Evolutionary conservation across 2,329 filamentous ascomycete species (phyloP), one percentile per base, ranked within the genome.

Genomic region (Colletotrichum cordylinicola): DNA sequence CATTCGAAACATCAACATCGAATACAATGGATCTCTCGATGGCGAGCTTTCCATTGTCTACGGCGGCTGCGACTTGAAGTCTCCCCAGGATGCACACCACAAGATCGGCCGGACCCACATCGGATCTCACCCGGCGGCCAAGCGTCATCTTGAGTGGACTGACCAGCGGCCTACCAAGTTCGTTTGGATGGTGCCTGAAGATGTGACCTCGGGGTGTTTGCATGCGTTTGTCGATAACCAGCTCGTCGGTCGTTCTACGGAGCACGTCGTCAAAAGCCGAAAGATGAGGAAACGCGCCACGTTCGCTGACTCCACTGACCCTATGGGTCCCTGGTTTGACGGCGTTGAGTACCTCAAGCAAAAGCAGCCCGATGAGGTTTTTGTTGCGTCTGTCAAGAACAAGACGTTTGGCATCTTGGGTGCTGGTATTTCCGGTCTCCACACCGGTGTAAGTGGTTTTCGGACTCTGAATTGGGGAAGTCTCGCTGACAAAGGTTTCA

Each of bases 371-470:
- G 78, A 78, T 27, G 76, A 80, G 4, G 21, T 68, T 1, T 79
- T 81, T n/a, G 79, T 81, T 8, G 48, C 77, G 3, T 71, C 79
- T 0, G 73, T 77, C 10, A 81, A 81, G 61, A 78, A 78, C 15
- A 81, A 81, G 72, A 77, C 77, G 2, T 79, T 82, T 60, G 80
- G 77, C 12, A 86, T 87, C 15, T 21, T 87, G 3, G 85, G 85
- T 0, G 85, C 82, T 6, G 85, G 85, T 6, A 85, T 88, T 73
- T 81, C 82, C 27, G 82, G 81, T 0, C 79, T 78, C 58, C 77
- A 77, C 61, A 85, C 84, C 4, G 83, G 82, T 60, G 76, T 77
- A 33, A 66, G 76, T 73, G 7, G 2, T 48, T 10, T 18, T 7
- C 65, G 56, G 16, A 58, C 56, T n/a, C 68, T 67, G 12, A 18